Percentiles rank a stretch among this genome's conserved stretches.
Conservation (phyloP, 2,329 filamentous ascomycete species). For the Aspergillus calidoustus region DNA sequence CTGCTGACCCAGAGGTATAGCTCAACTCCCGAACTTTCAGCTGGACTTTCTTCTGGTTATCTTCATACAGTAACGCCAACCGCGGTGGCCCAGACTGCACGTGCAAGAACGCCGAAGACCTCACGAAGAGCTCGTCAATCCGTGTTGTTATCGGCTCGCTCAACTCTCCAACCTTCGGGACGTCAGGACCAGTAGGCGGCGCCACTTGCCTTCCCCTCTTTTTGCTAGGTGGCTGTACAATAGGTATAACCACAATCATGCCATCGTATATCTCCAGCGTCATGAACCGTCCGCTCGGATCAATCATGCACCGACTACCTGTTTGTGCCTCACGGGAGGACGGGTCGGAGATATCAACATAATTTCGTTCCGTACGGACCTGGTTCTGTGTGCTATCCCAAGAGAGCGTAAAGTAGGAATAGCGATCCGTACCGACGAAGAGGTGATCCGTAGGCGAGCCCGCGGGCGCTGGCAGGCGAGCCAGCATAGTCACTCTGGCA, state of each 20-base stretch:
- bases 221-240: conserved; percentile 60
- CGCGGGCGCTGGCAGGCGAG: conserved; percentile 59
- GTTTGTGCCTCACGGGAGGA: conserved; percentile 75
- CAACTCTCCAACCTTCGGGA: conserved; percentile 57
- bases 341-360: conserved; percentile 64
- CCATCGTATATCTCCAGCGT: conserved; percentile 72
- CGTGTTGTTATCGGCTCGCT: conserved; percentile 65
- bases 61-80: conserved; percentile 68
- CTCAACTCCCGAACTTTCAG: conserved; percentile 61
- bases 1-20: conserved; percentile 55
- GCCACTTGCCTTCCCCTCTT: conserved; percentile 40
- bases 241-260: conserved; percentile 66
- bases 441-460: conserved; percentile 79
- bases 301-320: conserved; percentile 80
- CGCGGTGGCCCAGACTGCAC: conserved; percentile 59
- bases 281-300: conserved; percentile 74
- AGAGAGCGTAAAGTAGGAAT: conserved; percentile 85
- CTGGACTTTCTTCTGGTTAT: conserved; percentile 60
- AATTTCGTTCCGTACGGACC: conserved; percentile 61
- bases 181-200: conserved; percentile 30
- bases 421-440: conserved; percentile 88
- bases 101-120: conserved; percentile 69
- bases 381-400: conserved; percentile 70
- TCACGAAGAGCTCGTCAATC: conserved; percentile 69
- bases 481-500: conserved; percentile 84